These are phyloP conservation scores for Pythium vanterpoolii DNA, from an alignment of 352 stramenopile genomes.

Conservation along the genomic window DNA sequence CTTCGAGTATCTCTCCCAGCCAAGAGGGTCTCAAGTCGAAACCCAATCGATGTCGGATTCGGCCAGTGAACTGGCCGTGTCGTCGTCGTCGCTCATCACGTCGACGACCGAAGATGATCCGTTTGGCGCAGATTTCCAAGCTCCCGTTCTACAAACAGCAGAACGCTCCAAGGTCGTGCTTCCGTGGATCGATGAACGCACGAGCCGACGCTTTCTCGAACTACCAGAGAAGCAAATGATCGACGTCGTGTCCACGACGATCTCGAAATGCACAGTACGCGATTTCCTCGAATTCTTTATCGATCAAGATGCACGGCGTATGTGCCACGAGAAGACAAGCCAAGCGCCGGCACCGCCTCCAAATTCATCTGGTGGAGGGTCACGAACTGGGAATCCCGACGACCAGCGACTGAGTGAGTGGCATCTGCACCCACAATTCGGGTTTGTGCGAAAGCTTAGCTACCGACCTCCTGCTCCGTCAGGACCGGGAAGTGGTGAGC, in stretches of 20 bases:
- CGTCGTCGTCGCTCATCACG: conserved; percentile 1
- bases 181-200: conserved; percentile 46
- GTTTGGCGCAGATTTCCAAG: conserved; percentile 35
- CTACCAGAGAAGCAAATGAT: conserved; percentile 43
- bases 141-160: conserved; percentile 35
- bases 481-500: background rate
- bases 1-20: conserved; percentile 29
- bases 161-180: conserved; percentile 33
- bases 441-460: conserved; percentile 46
- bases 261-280: conserved; percentile 33
- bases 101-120: conserved; percentile 12
- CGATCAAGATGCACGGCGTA: conserved; percentile 29
- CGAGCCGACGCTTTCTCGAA: conserved; percentile 40
- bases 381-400: background rate
- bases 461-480: conserved; percentile 33
- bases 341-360: conserved; percentile 4
- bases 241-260: conserved; percentile 44
- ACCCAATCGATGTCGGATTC: conserved; percentile 1
- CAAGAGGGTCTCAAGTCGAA: background rate
- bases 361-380: background rate
- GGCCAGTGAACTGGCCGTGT: background rate
- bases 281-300: conserved; percentile 48
- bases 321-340: conserved; percentile 23
- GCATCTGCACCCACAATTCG: conserved; percentile 50
- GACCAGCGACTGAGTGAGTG: conserved; percentile 35